These are phyloP conservation scores for Pyronema omphalodes DNA, from an alignment of 495 filamentous ascomycete species.

Conservation along the genomic window DNA sequence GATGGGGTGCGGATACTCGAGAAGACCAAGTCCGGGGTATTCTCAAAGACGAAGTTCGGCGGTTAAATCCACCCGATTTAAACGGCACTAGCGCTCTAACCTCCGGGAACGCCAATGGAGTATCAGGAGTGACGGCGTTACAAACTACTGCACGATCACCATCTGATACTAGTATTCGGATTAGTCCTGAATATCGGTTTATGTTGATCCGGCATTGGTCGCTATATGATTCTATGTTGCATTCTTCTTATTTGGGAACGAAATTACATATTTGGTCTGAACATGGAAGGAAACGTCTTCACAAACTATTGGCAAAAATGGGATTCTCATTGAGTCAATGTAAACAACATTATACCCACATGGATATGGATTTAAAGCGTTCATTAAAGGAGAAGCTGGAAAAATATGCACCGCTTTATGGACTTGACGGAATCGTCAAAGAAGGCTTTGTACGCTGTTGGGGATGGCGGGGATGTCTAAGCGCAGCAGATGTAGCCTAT, in stretches of 20 bases:
- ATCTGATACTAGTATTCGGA: slow-evolving; percentile 75
- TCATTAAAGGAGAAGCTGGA: slow-evolving; percentile 68
- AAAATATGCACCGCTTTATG: slow-evolving; percentile 77
- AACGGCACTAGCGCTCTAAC: slow-evolving; percentile 29
- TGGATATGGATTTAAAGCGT: slow-evolving; percentile 94
- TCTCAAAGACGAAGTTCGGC: slow-evolving; percentile 80
- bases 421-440: slow-evolving; percentile 80
- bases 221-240: slow-evolving; percentile 94
- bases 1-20: slow-evolving; percentile 59
- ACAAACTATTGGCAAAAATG: slow-evolving; percentile 96
- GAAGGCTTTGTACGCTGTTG: slow-evolving; percentile 96
- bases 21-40: slow-evolving; percentile 70
- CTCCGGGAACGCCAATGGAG: slow-evolving; percentile 36
- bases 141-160: slow-evolving; percentile 75
- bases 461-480: slow-evolving; percentile 92
- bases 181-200: slow-evolving; percentile 88
- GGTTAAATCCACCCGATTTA: slow-evolving; percentile 70
- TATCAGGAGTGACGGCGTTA: slow-evolving; percentile 45
- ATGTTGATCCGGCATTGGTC: slow-evolving; percentile 92
- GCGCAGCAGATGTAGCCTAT: slow-evolving; percentile 77
- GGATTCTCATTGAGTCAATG: slow-evolving; percentile 85
- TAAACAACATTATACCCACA: slow-evolving; percentile 88
- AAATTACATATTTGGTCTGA: slow-evolving; percentile 90
- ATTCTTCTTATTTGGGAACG: slow-evolving; percentile 87
- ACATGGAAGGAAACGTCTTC: slow-evolving; percentile 67